Base-by-base conservation (phyloP, 2,329 filamentous ascomycete species). In the Trichoderma gracile region DNA sequence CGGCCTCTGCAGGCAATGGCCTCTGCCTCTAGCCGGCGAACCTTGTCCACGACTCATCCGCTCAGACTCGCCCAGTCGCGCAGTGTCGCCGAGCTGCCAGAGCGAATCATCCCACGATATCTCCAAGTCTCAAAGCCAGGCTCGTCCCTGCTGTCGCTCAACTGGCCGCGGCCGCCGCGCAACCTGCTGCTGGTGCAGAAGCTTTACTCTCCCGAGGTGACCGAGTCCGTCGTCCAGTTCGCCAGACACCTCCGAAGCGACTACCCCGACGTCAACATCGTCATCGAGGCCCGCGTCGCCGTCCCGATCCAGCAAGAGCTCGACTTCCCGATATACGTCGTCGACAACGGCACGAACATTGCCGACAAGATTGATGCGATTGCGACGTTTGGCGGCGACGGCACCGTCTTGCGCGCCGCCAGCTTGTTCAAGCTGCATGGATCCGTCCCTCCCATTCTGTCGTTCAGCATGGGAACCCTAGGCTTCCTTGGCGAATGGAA, bases 401-500 rank as follows among this genome's bases (percentile, higher is more conserved):
- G 76, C 9, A 78, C 76, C 3, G 76, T 78, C 9, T 66, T 78
- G 14, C 72, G 76, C 23, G 76, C 76, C 1, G 76, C 76, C 7
- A 78, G 76, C 63, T 65, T 97, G 5, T 98, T 76, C 78, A 92
- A 92, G 65, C 89, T 91, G 43, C 88, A 91, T 50, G 82, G 85
- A 2, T 87, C 87, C 49, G 94, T 99, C 0, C 95, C 95, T 0
- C 95, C 95, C 0, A 90, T 99, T 40, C 81, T 99, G 8, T 93
- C 92, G 1, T 99, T 99, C 74, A 96, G 93, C 74, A 97, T 99
- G 92, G 95, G 95, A 6, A 96, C 94, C 0, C 80, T 99, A 0
- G 95, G 95, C 0, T 99, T 99, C 70, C 79, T 99, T 8, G 93
- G 94, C 17, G 94, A 98, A 77, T 99, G 94, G 93, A 96, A 95